Conservation (phyloP, 1,139 yeast genomes). For the Saccharomyces hybrid region DNA sequence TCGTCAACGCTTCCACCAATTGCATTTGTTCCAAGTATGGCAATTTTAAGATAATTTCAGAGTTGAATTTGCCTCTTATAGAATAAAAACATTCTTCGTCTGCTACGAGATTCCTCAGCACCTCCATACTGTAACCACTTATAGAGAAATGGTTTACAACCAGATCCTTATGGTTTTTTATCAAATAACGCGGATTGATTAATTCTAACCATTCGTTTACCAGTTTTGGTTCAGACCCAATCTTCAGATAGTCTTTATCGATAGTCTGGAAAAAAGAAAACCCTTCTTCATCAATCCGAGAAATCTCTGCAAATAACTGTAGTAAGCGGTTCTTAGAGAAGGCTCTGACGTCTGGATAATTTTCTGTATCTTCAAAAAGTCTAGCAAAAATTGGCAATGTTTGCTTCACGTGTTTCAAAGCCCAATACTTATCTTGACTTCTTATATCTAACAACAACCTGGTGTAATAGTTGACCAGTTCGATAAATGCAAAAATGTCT, state of each 20-base stretch:
- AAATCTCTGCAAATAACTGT: slow-evolving; percentile 26
- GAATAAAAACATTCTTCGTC: slow-evolving; percentile 19
- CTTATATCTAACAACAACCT: slow-evolving; percentile 16
- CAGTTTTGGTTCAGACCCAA: slow-evolving; percentile 16
- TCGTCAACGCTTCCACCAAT: slow-evolving; percentile 24
- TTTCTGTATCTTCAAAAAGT: slow-evolving; percentile 19
- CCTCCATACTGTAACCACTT: slow-evolving; percentile 21
- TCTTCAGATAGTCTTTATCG: slow-evolving; percentile 21
- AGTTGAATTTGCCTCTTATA: slow-evolving; percentile 18
- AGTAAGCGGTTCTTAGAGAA: slow-evolving; percentile 12
- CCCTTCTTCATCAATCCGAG: slow-evolving; percentile 20
- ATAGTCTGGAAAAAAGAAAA: slow-evolving; percentile 14
- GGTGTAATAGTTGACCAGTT: slow-evolving; percentile 26
- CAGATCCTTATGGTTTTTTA: slow-evolving; percentile 16
- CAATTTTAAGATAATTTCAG: slow-evolving; percentile 21
- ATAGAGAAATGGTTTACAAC: slow-evolving; percentile 16
- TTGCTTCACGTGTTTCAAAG: slow-evolving; percentile 12
- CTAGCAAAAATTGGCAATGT: slow-evolving; percentile 17
- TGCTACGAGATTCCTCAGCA: slow-evolving; percentile 26
- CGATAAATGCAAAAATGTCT: slow-evolving; percentile 29
- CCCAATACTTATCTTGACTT: slow-evolving; percentile 15
- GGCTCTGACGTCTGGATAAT: slow-evolving; percentile 21
- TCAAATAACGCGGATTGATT: slow-evolving; percentile 30
- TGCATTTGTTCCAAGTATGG: slow-evolving; percentile 34
- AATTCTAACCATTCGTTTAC: slow-evolving; percentile 23